phyloP scores from a whole-genome alignment of 306 rosid genomes.

The Cicer bijugum region DNA sequence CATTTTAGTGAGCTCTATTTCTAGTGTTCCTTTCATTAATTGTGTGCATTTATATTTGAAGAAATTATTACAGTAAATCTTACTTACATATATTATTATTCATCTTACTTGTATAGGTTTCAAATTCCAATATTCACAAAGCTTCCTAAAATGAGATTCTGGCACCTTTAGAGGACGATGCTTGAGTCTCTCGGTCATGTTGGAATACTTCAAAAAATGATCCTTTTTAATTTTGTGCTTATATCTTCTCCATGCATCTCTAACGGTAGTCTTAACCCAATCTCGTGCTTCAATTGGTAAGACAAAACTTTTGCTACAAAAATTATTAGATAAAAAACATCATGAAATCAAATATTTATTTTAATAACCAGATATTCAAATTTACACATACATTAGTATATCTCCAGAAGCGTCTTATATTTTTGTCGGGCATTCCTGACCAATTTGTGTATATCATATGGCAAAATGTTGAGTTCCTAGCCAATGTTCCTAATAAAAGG shows the following conservation, averaged over 20 bases:
- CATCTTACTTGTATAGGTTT: too few relatives aligned
- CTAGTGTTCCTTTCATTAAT: too few relatives aligned
- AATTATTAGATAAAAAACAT: neutral
- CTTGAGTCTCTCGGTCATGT: neutral
- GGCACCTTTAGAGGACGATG: too few relatives aligned
- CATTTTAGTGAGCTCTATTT: too few relatives aligned
- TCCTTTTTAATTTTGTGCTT: neutral
- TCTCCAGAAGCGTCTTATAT: neutral
- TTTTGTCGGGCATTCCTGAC: neutral
- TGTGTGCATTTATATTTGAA: too few relatives aligned
- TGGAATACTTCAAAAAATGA: neutral
- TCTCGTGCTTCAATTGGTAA: neutral
- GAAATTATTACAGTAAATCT: too few relatives aligned
- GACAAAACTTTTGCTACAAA: neutral
- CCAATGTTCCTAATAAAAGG: neutral
- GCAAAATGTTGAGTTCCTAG: neutral
- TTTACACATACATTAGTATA: neutral
- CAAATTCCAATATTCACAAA: too few relatives aligned
- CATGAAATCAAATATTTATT: neutral
- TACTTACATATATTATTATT: too few relatives aligned
- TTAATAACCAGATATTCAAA: too few relatives aligned
- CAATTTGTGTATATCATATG: neutral
- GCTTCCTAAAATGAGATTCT: too few relatives aligned
- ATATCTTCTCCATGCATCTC: slow-evolving; percentile 3
- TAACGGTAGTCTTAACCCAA: neutral